Percentiles rank a stretch among this genome's conserved stretches.
phyloP scores from a whole-genome alignment of 495 filamentous ascomycete species.

The Lasiosphaeris hirsuta region DNA sequence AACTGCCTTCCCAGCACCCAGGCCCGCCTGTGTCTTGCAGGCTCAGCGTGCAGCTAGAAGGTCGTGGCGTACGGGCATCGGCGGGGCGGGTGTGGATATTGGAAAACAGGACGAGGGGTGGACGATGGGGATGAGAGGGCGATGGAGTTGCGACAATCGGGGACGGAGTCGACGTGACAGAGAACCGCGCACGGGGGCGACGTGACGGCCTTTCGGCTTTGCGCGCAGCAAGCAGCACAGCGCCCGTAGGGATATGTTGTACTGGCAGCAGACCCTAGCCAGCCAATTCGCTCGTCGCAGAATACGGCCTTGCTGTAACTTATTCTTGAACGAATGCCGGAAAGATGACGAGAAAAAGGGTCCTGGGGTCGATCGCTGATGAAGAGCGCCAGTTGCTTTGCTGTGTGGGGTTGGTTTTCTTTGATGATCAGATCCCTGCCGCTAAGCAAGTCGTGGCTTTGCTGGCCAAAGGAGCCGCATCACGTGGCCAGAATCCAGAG shows the following conservation, averaged over 20 bases:
- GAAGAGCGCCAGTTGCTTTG: background rate
- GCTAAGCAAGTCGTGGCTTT: slow-evolving; percentile 1
- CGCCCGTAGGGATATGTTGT: background rate
- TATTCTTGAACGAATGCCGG: slow-evolving; percentile 7
- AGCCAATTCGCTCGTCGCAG: background rate
- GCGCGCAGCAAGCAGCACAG: background rate
- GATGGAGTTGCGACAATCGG: background rate
- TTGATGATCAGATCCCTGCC: slow-evolving; percentile 23
- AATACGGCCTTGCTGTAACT: background rate
- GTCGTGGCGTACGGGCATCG: slow-evolving; percentile 4
- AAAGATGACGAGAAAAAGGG: background rate
- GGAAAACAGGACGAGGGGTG: background rate
- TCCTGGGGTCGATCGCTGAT: slow-evolving; percentile 3
- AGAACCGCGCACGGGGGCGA: background rate
- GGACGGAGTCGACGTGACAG: background rate
- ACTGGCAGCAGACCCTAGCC: background rate
- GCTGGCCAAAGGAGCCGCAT: slow-evolving; percentile 17
- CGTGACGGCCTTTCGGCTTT: background rate
- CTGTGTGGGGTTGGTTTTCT: slow-evolving; percentile 25
- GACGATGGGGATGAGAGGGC: background rate
- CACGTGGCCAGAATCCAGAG: slow-evolving; percentile 18
- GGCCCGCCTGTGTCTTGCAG: background rate
- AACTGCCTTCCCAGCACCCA: background rate
- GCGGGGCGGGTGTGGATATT: background rate
- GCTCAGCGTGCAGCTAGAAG: slow-evolving; percentile 2